phyloP scores from a whole-genome alignment of 352 stramenopile genomes.

The Pythium aquatile region DNA sequence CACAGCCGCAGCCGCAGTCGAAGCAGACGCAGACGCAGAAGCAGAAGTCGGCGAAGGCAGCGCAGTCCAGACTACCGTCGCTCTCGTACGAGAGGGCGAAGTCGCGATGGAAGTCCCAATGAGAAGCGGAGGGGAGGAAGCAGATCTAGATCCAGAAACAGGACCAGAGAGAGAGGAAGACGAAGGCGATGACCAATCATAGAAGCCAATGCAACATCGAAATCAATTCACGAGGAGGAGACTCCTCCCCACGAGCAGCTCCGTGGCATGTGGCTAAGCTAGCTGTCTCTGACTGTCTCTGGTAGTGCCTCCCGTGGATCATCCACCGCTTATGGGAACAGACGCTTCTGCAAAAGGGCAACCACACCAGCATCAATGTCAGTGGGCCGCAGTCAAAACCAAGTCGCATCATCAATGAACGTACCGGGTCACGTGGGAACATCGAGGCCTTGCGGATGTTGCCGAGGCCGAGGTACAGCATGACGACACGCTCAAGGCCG shows the following conservation, averaged over 20 bases:
- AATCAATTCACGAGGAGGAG: background rate
- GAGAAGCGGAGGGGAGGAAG: background rate
- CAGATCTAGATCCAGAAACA: background rate
- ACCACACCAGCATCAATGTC: slow-evolving; percentile 2
- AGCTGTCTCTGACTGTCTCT: background rate
- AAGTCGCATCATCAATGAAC: slow-evolving; percentile 15
- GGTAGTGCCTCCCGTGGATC: background rate
- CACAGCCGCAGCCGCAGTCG: background rate
- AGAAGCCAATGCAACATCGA: background rate
- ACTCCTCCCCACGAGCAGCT: background rate
- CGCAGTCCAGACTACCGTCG: background rate
- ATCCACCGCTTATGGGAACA: slow-evolving; percentile 53
- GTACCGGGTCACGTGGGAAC: slow-evolving; percentile 96
- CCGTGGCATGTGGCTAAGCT: background rate
- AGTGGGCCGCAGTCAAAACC: slow-evolving; percentile 6
- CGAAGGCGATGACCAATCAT: background rate
- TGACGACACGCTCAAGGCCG: slow-evolving; percentile 98
- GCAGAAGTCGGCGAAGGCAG: background rate
- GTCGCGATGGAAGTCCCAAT: background rate
- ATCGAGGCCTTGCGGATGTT: slow-evolving; percentile 99
- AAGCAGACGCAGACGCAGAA: background rate
- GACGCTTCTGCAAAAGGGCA: slow-evolving; percentile 36
- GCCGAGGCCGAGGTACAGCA: slow-evolving; percentile 98
- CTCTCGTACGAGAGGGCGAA: background rate
- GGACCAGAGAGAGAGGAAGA: background rate